Conservation (phyloP, 768 basidiomycete species). For the Cystobasidium onofrii region DNA sequence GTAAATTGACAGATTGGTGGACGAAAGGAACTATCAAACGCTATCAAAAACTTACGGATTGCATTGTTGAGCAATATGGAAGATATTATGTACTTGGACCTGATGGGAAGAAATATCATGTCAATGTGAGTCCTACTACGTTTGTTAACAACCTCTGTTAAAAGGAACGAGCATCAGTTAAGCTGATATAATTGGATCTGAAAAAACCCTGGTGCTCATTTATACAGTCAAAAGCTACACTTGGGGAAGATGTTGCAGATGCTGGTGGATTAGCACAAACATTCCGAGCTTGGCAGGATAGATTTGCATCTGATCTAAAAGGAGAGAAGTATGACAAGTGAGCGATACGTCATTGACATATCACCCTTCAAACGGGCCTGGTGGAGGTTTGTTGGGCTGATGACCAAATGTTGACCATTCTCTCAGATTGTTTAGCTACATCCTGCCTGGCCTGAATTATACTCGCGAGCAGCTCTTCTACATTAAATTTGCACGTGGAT, state of each 20-base stretch:
- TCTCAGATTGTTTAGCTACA: conserved; percentile 2
- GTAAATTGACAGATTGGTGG: conserved; percentile 88
- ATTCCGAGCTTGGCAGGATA: conserved; percentile 76
- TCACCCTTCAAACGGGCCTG: not conserved
- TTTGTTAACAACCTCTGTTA: too few species aligned
- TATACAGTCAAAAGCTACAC: conserved; percentile 55
- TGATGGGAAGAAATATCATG: conserved; percentile 69
- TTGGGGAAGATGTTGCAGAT: conserved; percentile 87
- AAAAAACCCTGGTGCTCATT: too few species aligned
- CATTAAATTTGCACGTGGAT: conserved; percentile 39
- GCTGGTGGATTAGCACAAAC: conserved; percentile 68
- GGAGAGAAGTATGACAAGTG: conserved; percentile 38
- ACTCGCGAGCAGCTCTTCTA: conserved; percentile 42
- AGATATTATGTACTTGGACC: conserved; percentile 76
- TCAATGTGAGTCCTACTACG: conserved; percentile 73
- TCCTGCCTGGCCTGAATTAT: conserved; percentile 39
- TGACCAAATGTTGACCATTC: too few species aligned
- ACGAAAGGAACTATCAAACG: conserved; percentile 70
- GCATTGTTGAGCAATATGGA: conserved; percentile 87
- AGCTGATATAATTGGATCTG: too few species aligned
- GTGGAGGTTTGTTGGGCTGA: too few species aligned
- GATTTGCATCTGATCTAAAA: conserved; percentile 28
- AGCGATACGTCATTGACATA: not conserved
- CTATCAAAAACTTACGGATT: conserved; percentile 73
- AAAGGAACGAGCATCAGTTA: too few species aligned